These are phyloP conservation scores for Phoma sp. DNA, from an alignment of 2,329 filamentous ascomycete species.

Conservation along the genomic window DNA sequence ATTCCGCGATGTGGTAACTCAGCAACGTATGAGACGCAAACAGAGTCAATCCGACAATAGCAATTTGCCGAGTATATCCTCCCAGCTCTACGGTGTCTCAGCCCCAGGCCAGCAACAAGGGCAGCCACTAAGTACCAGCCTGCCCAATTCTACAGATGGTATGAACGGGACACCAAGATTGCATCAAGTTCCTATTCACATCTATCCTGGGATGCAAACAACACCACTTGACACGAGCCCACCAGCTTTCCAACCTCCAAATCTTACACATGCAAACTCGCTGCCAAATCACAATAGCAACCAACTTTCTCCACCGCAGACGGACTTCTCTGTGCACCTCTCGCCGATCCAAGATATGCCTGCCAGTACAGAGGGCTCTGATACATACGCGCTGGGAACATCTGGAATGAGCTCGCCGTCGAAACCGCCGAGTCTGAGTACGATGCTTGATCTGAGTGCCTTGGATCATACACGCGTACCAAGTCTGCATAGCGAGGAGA, in stretches of 20 bases:
- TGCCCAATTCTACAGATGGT: slow-evolving; percentile 19
- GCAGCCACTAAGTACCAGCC: neutral
- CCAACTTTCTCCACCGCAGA: slow-evolving; percentile 18
- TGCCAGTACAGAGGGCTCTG: slow-evolving; percentile 2
- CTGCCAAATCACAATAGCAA: neutral
- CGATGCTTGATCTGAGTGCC: slow-evolving; percentile 47
- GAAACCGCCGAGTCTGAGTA: slow-evolving; percentile 38
- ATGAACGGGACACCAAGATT: slow-evolving; percentile 29
- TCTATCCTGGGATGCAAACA: slow-evolving; percentile 45
- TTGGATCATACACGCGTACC: slow-evolving; percentile 43
- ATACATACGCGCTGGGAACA: neutral
- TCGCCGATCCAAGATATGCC: slow-evolving; percentile 38
- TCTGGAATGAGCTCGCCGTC: slow-evolving; percentile 17
- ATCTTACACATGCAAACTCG: slow-evolving; percentile 4
- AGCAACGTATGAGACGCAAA: slow-evolving; percentile 38
- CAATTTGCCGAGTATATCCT: slow-evolving; percentile 41
- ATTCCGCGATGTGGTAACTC: slow-evolving; percentile 47
- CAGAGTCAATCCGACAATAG: slow-evolving; percentile 31
- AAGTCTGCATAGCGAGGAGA: slow-evolving; percentile 41
- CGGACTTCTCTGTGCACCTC: slow-evolving; percentile 38
- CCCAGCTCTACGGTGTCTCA: slow-evolving; percentile 39
- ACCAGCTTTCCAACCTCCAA: slow-evolving; percentile 10
- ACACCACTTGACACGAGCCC: slow-evolving; percentile 27
- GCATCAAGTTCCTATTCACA: slow-evolving; percentile 45
- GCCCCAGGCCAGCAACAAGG: slow-evolving; percentile 17